These are phyloP conservation scores for Cryptococcus sp. DNA, from an alignment of 1,284 basidiomycete genomes.

Conservation along the genomic window DNA sequence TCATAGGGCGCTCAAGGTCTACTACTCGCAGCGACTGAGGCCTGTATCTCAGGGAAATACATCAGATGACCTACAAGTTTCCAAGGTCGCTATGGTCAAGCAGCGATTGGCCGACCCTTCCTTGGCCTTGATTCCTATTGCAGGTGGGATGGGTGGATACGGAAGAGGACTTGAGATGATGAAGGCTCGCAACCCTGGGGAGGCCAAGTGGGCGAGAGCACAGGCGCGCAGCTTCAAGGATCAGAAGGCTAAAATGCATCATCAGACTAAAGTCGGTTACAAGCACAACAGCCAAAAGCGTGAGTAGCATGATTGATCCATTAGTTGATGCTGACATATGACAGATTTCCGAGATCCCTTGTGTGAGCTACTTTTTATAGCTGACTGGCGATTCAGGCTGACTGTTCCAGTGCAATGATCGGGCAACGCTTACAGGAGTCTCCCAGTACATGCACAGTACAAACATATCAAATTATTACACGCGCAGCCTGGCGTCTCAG, in stretches of 20 bases:
- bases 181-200: slow-evolving; percentile 88
- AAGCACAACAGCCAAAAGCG: slow-evolving; percentile 81
- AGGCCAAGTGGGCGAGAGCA: slow-evolving; percentile 85
- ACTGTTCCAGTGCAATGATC: slow-evolving; percentile 9
- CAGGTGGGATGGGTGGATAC: slow-evolving; percentile 78
- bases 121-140: slow-evolving; percentile 73
- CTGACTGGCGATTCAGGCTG: slow-evolving; percentile 2
- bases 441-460: too few species aligned
- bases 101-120: slow-evolving; percentile 72
- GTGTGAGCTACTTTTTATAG: slow-evolving; percentile 27
- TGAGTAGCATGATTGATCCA: slow-evolving; percentile 21
- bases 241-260: slow-evolving; percentile 69
- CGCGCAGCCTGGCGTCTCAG: too few species aligned
- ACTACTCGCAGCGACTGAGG: slow-evolving; percentile 78
- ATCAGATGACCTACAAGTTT: slow-evolving; percentile 27
- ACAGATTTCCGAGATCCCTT: slow-evolving; percentile 58
- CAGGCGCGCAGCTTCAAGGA: slow-evolving; percentile 84
- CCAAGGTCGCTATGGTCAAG: slow-evolving; percentile 62
- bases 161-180: slow-evolving; percentile 75
- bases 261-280: slow-evolving; percentile 66
- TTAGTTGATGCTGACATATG: background rate
- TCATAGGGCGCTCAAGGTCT: slow-evolving; percentile 79
- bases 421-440: too few species aligned
- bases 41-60: slow-evolving; percentile 38
- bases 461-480: too few species aligned